Percentiles rank a stretch among this genome's conserved stretches.
These are phyloP conservation scores for Debaryomycetaceae sp. DNA, from an alignment of 1,139 yeast species.

Conservation along the genomic window DNA sequence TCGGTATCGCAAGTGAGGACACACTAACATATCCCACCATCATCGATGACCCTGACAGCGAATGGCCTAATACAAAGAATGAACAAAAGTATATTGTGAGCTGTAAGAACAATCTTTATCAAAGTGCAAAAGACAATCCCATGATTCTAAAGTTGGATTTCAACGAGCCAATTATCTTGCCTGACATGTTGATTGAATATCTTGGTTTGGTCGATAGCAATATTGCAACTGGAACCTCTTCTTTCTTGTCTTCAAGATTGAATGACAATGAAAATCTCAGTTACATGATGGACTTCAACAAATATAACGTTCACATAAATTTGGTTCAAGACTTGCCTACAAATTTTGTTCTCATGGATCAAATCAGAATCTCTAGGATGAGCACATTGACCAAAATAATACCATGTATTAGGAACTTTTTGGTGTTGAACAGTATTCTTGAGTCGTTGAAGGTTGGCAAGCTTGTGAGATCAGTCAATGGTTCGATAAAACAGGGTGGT, in stretches of 20 bases:
- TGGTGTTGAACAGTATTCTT: constrained; percentile 21
- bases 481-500: neutral
- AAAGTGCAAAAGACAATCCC: neutral
- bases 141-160: constrained; percentile 18
- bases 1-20: constrained; percentile 7
- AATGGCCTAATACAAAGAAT: neutral
- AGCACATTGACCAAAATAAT: constrained; percentile 23
- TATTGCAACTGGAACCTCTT: neutral
- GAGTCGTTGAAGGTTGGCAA: constrained; percentile 1
- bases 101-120: neutral
- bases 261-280: constrained; percentile 17
- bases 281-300: constrained; percentile 4
- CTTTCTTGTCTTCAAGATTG: constrained; percentile 8
- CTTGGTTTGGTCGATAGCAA: constrained; percentile 17
- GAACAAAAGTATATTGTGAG: too few species aligned
- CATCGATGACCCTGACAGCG: neutral
- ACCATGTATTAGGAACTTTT: constrained; percentile 29
- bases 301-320: constrained; percentile 1
- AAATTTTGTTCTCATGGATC: constrained; percentile 16
- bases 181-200: constrained; percentile 27
- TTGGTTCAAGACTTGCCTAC: constrained; percentile 5
- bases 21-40: neutral
- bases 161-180: constrained; percentile 24
- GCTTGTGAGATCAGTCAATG: neutral
- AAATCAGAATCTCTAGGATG: constrained; percentile 20